phyloP scores from a whole-genome alignment of 1,139 yeast species.

The Barnettozyma hawaiiensis region DNA sequence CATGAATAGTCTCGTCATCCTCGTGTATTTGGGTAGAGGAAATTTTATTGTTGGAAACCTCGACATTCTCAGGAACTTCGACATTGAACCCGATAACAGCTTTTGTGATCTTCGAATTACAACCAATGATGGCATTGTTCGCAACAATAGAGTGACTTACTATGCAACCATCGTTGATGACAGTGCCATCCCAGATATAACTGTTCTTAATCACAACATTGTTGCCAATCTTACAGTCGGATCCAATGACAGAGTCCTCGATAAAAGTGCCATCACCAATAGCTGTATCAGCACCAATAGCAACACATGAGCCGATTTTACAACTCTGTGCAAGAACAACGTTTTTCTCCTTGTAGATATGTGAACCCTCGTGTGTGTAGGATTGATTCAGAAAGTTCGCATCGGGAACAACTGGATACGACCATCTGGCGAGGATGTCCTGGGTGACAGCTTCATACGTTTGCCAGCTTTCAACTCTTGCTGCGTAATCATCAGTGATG shows the following conservation, averaged over 20 bases:
- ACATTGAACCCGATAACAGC: slow-evolving; percentile 83
- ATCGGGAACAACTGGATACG: slow-evolving; percentile 89
- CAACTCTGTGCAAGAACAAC: slow-evolving; percentile 92
- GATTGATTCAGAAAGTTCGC: slow-evolving; percentile 69
- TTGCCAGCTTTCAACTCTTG: slow-evolving; percentile 90
- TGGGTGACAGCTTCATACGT: slow-evolving; percentile 91
- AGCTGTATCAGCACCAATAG: slow-evolving; percentile 68
- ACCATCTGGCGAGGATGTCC: slow-evolving; percentile 85
- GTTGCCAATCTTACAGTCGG: slow-evolving; percentile 77
- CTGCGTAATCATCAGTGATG: slow-evolving; percentile 70
- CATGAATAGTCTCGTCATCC: slow-evolving; percentile 12
- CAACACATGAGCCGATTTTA: slow-evolving; percentile 66
- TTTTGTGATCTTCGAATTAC: slow-evolving; percentile 46
- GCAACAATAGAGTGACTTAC: slow-evolving; percentile 69
- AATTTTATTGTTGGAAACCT: slow-evolving; percentile 25
- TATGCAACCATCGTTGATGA: slow-evolving; percentile 57
- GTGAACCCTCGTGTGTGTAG: slow-evolving; percentile 74
- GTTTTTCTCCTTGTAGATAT: slow-evolving; percentile 77
- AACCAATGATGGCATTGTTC: slow-evolving; percentile 48
- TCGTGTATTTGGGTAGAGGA: slow-evolving; percentile 19
- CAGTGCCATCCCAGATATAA: slow-evolving; percentile 81
- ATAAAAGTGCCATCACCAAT: slow-evolving; percentile 55
- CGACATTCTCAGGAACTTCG: slow-evolving; percentile 47
- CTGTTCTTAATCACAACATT: slow-evolving; percentile 67
- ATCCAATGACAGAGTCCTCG: slow-evolving; percentile 72